A percentile compares a stretch with the other conserved stretches of the same genome.
phyloP scores from a whole-genome alignment of 176 grass and related monocot genomes.

The Rhynchospora tenuis region DNA sequence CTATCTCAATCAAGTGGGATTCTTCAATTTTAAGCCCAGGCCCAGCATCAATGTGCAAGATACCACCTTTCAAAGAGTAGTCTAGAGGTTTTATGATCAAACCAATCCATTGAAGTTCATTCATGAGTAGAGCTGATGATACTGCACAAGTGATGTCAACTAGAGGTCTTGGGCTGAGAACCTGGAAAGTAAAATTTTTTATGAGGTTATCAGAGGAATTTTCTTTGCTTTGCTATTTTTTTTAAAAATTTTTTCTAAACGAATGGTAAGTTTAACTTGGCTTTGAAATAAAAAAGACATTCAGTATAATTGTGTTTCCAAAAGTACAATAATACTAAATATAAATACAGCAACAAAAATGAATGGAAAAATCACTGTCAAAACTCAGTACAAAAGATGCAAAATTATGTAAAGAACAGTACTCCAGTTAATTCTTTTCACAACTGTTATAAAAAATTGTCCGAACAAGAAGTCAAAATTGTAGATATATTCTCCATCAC shows the following conservation, averaged over 20 bases:
- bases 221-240: not conserved
- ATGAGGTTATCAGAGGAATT: not conserved
- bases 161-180: slow-evolving; percentile 85
- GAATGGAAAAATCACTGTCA: not conserved
- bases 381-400: not conserved
- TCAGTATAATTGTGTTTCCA: not conserved
- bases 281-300: not conserved
- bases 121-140: slow-evolving; percentile 86
- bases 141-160: slow-evolving; percentile 91
- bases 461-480: not conserved
- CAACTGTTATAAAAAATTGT: not conserved
- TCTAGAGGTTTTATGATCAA: slow-evolving; percentile 88
- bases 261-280: not conserved
- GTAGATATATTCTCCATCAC: not conserved
- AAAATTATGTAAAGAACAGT: not conserved
- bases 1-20: slow-evolving; percentile 88
- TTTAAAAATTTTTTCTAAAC: not conserved
- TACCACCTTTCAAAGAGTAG: slow-evolving; percentile 86
- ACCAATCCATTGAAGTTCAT: slow-evolving; percentile 96
- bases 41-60: slow-evolving; percentile 89
- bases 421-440: not conserved
- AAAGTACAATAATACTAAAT: not conserved
- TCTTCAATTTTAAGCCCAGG: slow-evolving; percentile 82
- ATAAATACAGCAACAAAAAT: not conserved
- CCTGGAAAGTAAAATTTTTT: slow-evolving; percentile 34